Percentiles rank a stretch among this genome's conserved stretches.
Evolutionary conservation across 2,329 filamentous ascomycete species (phyloP).

Genomic region (Neurospora sp.): DNA sequence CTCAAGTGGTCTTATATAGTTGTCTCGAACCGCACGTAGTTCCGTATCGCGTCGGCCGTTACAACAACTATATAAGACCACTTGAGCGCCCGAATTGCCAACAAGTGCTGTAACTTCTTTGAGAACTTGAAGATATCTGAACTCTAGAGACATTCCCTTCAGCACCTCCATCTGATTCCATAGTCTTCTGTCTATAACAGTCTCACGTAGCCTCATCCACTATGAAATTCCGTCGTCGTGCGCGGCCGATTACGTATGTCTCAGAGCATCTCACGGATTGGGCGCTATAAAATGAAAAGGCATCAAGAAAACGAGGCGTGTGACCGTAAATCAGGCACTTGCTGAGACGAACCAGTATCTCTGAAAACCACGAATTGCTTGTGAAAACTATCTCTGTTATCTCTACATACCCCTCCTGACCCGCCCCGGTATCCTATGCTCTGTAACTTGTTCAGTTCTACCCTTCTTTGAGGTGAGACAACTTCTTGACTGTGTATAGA

Average conservation of each 20-base stretch:
- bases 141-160: too few species aligned
- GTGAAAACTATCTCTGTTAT: neutral
- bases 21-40: too few species aligned
- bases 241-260: neutral
- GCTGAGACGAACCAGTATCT: neutral
- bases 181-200: too few species aligned
- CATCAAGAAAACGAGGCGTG: neutral
- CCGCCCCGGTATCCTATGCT: neutral
- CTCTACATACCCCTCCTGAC: neutral
- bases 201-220: too few species aligned
- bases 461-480: neutral
- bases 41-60: too few species aligned
- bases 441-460: neutral
- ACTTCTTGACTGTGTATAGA: neutral
- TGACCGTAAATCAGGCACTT: neutral
- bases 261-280: neutral
- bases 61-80: too few species aligned
- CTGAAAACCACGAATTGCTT: neutral
- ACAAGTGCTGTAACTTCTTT: too few species aligned
- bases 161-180: too few species aligned
- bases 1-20: too few species aligned
- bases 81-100: too few species aligned
- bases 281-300: neutral
- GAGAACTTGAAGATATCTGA: too few species aligned
- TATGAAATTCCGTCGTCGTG: neutral